phyloP scores from a whole-genome alignment of 2,329 filamentous ascomycete genomes.

The Achaetomium macrosporum region DNA sequence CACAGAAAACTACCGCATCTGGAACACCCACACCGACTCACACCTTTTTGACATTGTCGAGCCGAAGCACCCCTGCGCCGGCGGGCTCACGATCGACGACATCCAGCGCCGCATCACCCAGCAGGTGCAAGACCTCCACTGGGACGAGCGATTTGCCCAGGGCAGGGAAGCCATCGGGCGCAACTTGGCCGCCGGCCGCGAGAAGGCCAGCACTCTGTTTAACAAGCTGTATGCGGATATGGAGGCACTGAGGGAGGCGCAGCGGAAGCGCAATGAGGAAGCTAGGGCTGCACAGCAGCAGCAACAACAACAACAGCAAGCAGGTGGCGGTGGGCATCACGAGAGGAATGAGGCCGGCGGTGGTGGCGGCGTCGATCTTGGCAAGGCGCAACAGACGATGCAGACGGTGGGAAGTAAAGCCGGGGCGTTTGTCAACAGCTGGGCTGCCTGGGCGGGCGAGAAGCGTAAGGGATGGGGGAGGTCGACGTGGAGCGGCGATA shows the following conservation, averaged over 20 bases:
- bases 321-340: not conserved
- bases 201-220: constrained; percentile 81
- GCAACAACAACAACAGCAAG: not conserved
- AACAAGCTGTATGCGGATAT: constrained; percentile 88
- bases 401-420: constrained; percentile 51
- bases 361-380: constrained; percentile 30
- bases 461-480: constrained; percentile 44
- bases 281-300: constrained; percentile 30
- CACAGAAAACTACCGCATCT: constrained; percentile 89
- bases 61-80: constrained; percentile 87
- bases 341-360: constrained; percentile 7
- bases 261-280: constrained; percentile 58
- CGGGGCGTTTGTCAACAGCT: constrained; percentile 61
- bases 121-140: constrained; percentile 87
- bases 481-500: constrained; percentile 1
- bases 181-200: constrained; percentile 79
- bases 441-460: constrained; percentile 67
- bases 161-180: constrained; percentile 82
- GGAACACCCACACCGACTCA: constrained; percentile 71
- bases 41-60: constrained; percentile 93
- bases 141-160: constrained; percentile 83
- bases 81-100: constrained; percentile 88
- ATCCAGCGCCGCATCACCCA: constrained; percentile 84
- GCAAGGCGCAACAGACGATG: constrained; percentile 41
- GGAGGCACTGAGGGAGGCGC: constrained; percentile 70